Conservation (phyloP, 805 yeast species). For the Sugiyamaella qingdaonensis region DNA sequence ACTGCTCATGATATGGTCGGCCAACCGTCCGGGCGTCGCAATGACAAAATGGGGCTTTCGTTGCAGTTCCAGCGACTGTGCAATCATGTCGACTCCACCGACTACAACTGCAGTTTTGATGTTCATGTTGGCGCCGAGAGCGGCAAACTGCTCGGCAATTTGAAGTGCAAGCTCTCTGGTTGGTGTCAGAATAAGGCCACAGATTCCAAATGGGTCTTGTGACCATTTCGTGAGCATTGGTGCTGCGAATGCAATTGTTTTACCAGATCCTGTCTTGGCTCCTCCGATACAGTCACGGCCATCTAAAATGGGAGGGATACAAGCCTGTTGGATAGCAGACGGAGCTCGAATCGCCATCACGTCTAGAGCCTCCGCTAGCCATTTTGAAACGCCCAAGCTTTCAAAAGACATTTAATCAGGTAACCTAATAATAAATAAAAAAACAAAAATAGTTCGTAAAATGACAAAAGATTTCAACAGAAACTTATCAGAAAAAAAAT, state of each 20-base stretch:
- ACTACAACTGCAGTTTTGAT: slow-evolving; percentile 78
- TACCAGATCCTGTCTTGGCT: slow-evolving; percentile 97
- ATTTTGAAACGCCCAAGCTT: slow-evolving; percentile 70
- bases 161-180: slow-evolving; percentile 89
- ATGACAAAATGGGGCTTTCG: slow-evolving; percentile 87
- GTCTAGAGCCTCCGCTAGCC: slow-evolving; percentile 76
- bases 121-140: slow-evolving; percentile 86
- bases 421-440: background rate
- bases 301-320: slow-evolving; percentile 78
- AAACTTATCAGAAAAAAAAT: background rate
- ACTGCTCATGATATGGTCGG: slow-evolving; percentile 81
- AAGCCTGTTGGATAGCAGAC: slow-evolving; percentile 79
- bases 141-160: slow-evolving; percentile 94
- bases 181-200: slow-evolving; percentile 85
- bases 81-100: slow-evolving; percentile 93
- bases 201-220: slow-evolving; percentile 89
- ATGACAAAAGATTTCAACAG: background rate
- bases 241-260: slow-evolving; percentile 95
- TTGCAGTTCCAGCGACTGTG: slow-evolving; percentile 78
- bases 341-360: slow-evolving; percentile 84
- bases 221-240: slow-evolving; percentile 96
- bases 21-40: slow-evolving; percentile 96
- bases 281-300: slow-evolving; percentile 94
- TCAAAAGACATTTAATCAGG: slow-evolving; percentile 39
- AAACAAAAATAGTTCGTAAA: background rate